Percentiles rank a stretch among this genome's conserved stretches.
phyloP scores from a whole-genome alignment of 2,329 filamentous ascomycete genomes.

The Orbilia javanica region DNA sequence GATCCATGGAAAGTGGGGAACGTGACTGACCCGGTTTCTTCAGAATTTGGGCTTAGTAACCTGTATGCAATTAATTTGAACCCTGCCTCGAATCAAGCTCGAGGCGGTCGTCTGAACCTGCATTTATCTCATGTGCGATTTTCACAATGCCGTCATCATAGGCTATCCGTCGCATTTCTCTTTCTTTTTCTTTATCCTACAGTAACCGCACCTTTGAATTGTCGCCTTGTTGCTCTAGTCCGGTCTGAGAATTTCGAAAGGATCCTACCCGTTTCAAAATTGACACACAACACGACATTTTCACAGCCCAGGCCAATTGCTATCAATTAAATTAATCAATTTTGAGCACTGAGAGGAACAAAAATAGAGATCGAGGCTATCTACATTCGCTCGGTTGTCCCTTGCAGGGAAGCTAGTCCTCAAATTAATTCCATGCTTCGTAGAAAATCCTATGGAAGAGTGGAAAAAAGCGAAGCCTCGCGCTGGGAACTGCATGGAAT shows the following conservation, averaged over 20 bases:
- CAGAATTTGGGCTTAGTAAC: neutral
- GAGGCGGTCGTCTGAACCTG: neutral
- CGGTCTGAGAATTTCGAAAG: neutral
- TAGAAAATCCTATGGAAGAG: neutral
- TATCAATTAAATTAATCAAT: neutral
- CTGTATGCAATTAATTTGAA: no score
- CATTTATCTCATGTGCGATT: neutral
- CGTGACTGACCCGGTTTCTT: neutral
- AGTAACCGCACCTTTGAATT: neutral
- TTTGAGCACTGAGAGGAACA: neutral
- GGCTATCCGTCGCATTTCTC: neutral
- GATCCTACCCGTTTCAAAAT: neutral
- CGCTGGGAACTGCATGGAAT: no score
- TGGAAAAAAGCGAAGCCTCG: neutral
- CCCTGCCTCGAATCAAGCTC: no score
- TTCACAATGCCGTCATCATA: neutral
- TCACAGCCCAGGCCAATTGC: neutral
- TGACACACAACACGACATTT: neutral
- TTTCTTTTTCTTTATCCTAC: neutral
- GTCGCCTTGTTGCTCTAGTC: neutral
- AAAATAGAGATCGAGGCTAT: neutral
- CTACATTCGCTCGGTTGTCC: neutral
- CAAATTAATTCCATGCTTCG: neutral
- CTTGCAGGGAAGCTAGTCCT: neutral
- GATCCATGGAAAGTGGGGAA: constrained; percentile 2